Percentiles rank a stretch among this genome's conserved stretches.
Conservation (phyloP, 331 rosid genomes). For the Quercus tomentella region DNA sequence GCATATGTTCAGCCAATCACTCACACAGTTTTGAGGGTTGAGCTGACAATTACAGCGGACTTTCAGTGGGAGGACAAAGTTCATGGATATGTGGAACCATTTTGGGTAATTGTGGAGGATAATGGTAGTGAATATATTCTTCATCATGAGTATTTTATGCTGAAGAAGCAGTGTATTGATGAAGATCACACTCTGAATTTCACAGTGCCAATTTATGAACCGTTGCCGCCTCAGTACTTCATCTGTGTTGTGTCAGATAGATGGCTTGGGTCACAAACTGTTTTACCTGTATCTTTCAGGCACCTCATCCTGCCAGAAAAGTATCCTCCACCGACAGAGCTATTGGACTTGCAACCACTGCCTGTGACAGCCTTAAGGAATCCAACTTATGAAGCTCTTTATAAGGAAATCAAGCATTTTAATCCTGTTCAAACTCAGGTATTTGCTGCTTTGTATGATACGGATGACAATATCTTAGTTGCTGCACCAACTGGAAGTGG, state of each 20-base stretch:
- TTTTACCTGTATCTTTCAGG: constrained; percentile 90
- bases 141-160: constrained; percentile 83
- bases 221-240: constrained; percentile 92
- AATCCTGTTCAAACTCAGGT: constrained; percentile 99
- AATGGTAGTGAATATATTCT: constrained; percentile 85
- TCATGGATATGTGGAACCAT: constrained; percentile 93
- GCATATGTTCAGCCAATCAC: constrained; percentile 99
- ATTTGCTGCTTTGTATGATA: constrained; percentile 76
- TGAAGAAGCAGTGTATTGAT: constrained; percentile 84
- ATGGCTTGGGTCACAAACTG: constrained; percentile 96
- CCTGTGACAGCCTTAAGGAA: constrained; percentile 91
- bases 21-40: constrained; percentile 88
- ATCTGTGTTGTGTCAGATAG: constrained; percentile 92
- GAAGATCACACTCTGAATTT: constrained; percentile 90
- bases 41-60: constrained; percentile 85
- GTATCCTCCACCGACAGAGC: constrained; percentile 91
- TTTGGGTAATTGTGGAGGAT: constrained; percentile 98
- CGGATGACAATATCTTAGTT: constrained; percentile 87
- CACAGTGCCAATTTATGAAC: constrained; percentile 88
- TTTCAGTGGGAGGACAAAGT: constrained; percentile 92
- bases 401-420: constrained; percentile 81
- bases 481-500: constrained; percentile 99
- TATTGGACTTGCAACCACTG: constrained; percentile 89
- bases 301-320: constrained; percentile 87
- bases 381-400: constrained; percentile 82